Evolutionary conservation across 2,329 filamentous ascomycete species (phyloP).

Genomic region (Emmonsia crescens): DNA sequence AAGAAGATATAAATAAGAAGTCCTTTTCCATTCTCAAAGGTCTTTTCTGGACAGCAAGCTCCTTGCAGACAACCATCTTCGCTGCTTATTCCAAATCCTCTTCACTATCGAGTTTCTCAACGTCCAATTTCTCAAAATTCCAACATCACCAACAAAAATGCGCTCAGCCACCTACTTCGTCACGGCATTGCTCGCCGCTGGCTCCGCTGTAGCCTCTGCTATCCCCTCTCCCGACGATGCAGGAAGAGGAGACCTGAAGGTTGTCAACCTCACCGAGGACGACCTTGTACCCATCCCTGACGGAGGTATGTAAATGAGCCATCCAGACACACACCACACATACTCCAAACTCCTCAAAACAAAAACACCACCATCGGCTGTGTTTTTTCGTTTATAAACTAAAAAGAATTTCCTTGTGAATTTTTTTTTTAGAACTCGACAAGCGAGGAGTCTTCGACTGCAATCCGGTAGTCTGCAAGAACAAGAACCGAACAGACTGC

Average conservation of each 20-base stretch:
- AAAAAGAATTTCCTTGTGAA: not conserved
- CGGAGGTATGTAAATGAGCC: not conserved
- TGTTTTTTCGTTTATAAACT: not conserved
- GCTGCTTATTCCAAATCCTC: not conserved
- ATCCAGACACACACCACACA: not conserved
- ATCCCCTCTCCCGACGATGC: not conserved
- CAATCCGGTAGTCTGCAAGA: not conserved
- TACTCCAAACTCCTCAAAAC: not conserved
- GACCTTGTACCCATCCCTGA: not conserved
- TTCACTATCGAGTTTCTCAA: not conserved
- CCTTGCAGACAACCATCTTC: not conserved
- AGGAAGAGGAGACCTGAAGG: not conserved
- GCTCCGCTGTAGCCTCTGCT: not conserved
- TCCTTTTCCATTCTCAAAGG: not conserved
- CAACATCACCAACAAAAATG: slow-evolving; percentile 1
- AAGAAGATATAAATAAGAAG: not conserved
- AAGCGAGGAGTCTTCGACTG: not conserved
- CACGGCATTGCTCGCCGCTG: not conserved
- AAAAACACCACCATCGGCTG: not conserved
- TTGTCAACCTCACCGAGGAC: not conserved
- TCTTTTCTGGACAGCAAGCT: not conserved
- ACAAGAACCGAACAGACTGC: not conserved
- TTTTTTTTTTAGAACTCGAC: not conserved
- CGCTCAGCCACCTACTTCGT: not conserved
- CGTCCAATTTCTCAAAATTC: not conserved